Percentiles rank a stretch among this genome's conserved stretches.
Evolutionary conservation across 2,329 filamentous ascomycete species (phyloP).

Genomic region (Trichoderma koningiopsis): DNA sequence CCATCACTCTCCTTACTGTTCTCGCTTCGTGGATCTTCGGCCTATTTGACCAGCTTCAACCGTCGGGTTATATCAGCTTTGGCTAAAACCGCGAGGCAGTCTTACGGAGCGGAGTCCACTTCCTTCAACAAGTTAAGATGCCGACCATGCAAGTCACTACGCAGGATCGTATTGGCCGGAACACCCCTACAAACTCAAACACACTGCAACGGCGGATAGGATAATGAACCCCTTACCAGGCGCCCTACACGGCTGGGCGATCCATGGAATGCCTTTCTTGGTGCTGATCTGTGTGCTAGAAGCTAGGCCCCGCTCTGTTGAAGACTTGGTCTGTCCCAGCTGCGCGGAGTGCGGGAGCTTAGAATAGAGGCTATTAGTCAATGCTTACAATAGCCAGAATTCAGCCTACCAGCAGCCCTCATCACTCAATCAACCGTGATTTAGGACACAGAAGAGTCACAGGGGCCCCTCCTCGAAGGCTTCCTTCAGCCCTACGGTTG

Average conservation of each 20-base stretch:
- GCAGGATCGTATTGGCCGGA: background rate
- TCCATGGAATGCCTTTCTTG: background rate
- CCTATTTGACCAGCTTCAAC: background rate
- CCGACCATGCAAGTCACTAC: background rate
- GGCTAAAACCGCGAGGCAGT: background rate
- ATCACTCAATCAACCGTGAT: background rate
- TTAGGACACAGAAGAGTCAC: background rate
- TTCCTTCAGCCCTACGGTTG: conserved; percentile 10
- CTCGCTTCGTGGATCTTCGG: background rate
- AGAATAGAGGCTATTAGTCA: conserved; percentile 5
- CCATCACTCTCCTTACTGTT: background rate
- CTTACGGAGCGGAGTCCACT: background rate
- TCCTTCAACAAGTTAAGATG: background rate
- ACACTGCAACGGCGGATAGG: background rate
- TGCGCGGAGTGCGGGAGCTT: background rate
- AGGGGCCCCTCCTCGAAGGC: background rate
- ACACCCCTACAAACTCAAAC: background rate
- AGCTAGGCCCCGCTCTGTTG: background rate
- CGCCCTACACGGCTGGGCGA: background rate
- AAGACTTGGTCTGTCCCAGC: background rate
- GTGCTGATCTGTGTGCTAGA: background rate
- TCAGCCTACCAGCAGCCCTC: background rate
- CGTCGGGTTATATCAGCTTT: background rate
- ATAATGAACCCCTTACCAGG: background rate
- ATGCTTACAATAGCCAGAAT: background rate